A percentile compares a stretch with the other conserved stretches of the same genome.
Conservation (phyloP, 2,329 filamentous ascomycete genomes). For the Malbranchea zuffiana region DNA sequence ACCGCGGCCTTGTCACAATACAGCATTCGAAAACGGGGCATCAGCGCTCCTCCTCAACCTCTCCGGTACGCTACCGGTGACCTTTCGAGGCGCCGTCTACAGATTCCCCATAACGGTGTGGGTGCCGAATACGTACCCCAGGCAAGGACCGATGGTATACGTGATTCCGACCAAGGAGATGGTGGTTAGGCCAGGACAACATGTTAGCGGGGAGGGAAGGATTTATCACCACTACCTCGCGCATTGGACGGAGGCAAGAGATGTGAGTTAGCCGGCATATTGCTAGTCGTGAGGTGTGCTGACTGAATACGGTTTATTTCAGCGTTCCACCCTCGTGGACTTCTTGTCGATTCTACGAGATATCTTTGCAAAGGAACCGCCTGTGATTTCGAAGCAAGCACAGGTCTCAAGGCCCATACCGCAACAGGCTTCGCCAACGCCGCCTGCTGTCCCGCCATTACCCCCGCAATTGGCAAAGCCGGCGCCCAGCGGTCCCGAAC, state of each 20-base stretch:
- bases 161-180: constrained; percentile 82
- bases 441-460: constrained; percentile 61
- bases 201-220: constrained; percentile 85
- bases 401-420: constrained; percentile 29
- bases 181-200: constrained; percentile 81
- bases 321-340: constrained; percentile 75
- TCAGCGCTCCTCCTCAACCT: constrained; percentile 80
- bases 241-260: constrained; percentile 79
- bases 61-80: constrained; percentile 78
- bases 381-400: constrained; percentile 62
- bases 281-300: not conserved
- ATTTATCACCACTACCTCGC: constrained; percentile 94
- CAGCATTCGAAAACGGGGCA: constrained; percentile 78
- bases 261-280: constrained; percentile 57
- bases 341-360: constrained; percentile 73
- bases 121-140: constrained; percentile 83
- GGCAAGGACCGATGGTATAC: constrained; percentile 75
- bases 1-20: not conserved
- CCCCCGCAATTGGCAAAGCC: constrained; percentile 50
- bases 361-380: constrained; percentile 88
- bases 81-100: constrained; percentile 80
- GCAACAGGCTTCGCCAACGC: constrained; percentile 30
- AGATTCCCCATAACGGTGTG: constrained; percentile 86
- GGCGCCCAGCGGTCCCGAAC: constrained; percentile 23
- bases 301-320: constrained; percentile 13